Evolutionary conservation across 495 filamentous ascomycete genomes (phyloP).

Genomic region (Aspergillus bridgeri): DNA sequence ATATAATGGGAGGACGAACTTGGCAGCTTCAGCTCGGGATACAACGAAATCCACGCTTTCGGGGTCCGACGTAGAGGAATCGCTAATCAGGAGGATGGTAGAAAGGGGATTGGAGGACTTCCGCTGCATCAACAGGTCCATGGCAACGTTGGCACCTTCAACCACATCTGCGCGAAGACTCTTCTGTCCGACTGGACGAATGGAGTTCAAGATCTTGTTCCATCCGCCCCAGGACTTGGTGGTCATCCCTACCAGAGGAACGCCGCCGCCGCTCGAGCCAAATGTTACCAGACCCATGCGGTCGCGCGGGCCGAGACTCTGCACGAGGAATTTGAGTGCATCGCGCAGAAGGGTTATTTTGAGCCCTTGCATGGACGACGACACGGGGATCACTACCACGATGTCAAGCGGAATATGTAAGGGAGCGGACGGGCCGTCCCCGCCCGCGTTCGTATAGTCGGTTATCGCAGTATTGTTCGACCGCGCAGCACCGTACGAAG

Average conservation of each 20-base stretch:
- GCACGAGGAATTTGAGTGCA: slow-evolving; percentile 87
- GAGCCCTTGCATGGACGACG: slow-evolving; percentile 97
- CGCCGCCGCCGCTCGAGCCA: slow-evolving; percentile 88
- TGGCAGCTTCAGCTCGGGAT: slow-evolving; percentile 95
- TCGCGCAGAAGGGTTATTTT: slow-evolving; percentile 97
- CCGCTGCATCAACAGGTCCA: slow-evolving; percentile 98
- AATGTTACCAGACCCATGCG: slow-evolving; percentile 98
- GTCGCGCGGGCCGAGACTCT: slow-evolving; percentile 87
- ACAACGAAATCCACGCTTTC: slow-evolving; percentile 98
- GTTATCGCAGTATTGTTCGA: slow-evolving; percentile 46
- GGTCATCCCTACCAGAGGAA: slow-evolving; percentile 96
- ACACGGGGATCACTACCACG: slow-evolving; percentile 95
- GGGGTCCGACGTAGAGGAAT: slow-evolving; percentile 94
- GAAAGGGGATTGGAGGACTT: slow-evolving; percentile 96
- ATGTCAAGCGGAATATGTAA: slow-evolving; percentile 93
- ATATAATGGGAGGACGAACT: slow-evolving; percentile 53
- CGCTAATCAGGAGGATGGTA: slow-evolving; percentile 95
- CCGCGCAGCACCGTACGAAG: slow-evolving; percentile 67
- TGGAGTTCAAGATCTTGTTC: slow-evolving; percentile 80
- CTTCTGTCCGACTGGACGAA: slow-evolving; percentile 93
- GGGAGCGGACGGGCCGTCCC: slow-evolving; percentile 53
- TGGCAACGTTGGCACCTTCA: slow-evolving; percentile 96
- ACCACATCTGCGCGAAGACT: slow-evolving; percentile 95
- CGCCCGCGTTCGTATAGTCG: slow-evolving; percentile 64
- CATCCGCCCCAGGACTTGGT: slow-evolving; percentile 91